These are phyloP conservation scores for Helotiales sp. DNA, from an alignment of 2,329 filamentous ascomycete genomes.

Conservation along the genomic window DNA sequence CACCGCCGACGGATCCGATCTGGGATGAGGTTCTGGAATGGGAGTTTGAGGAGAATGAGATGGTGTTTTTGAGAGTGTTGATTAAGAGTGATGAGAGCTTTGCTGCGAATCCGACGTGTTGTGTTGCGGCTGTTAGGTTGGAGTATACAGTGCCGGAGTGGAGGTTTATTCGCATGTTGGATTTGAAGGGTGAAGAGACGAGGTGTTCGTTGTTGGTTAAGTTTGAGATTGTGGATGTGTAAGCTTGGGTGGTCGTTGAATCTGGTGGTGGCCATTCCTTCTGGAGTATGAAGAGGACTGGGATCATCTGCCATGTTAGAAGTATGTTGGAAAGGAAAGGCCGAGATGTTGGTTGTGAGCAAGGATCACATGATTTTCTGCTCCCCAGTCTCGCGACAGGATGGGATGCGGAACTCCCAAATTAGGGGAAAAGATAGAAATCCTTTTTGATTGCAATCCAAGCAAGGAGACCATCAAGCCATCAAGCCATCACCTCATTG, in stretches of 20 bases:
- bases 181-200: constrained; percentile 64
- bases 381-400: too few relatives aligned
- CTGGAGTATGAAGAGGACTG: too few relatives aligned
- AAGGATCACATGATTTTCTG: too few relatives aligned
- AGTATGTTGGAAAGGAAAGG: too few relatives aligned
- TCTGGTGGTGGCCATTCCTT: too few relatives aligned
- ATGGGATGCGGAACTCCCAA: too few relatives aligned
- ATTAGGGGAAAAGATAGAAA: too few relatives aligned
- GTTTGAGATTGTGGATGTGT: constrained; percentile 54
- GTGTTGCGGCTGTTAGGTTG: constrained; percentile 60
- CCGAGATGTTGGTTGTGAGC: too few relatives aligned
- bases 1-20: constrained; percentile 58
- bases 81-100: constrained; percentile 68
- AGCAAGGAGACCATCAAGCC: too few relatives aligned
- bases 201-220: constrained; percentile 60
- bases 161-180: constrained; percentile 65
- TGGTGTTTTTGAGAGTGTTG: constrained; percentile 63
- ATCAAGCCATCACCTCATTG: too few relatives aligned
- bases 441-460: too few relatives aligned
- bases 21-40: constrained; percentile 68
- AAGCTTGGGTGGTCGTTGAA: neutral
- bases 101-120: constrained; percentile 60
- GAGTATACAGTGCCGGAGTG: constrained; percentile 57
- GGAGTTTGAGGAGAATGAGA: constrained; percentile 67
- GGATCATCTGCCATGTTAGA: too few relatives aligned